phyloP scores from a whole-genome alignment of 257 asterid species.

The Craterostigma plantagineum region DNA sequence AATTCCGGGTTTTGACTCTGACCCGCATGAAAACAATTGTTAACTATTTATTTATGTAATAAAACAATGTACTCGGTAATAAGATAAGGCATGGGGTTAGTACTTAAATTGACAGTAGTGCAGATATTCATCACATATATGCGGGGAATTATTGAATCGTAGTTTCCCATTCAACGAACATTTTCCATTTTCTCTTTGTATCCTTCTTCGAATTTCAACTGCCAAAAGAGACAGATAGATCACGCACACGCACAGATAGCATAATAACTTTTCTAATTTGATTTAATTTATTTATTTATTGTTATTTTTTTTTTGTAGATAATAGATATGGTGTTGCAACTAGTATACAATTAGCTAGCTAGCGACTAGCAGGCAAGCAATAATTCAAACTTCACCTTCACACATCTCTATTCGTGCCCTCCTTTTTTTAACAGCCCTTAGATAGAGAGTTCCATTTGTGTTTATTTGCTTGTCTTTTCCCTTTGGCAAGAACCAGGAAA shows the following conservation, averaged over 20 bases:
- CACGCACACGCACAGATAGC: background rate
- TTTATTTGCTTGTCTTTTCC: conserved; percentile 14
- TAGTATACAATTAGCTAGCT: too few species aligned
- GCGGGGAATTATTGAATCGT: conserved; percentile 21
- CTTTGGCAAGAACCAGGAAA: conserved; percentile 9
- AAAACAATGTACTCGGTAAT: too few species aligned
- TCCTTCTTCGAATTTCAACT: conserved; percentile 2
- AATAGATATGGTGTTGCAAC: background rate
- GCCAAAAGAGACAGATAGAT: background rate
- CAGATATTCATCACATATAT: conserved; percentile 21
- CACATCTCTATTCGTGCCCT: conserved; percentile 4
- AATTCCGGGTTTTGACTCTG: too few species aligned
- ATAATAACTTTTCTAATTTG: background rate
- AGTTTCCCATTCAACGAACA: conserved; percentile 27
- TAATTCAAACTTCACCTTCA: conserved; percentile 6
- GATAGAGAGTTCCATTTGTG: conserved; percentile 17
- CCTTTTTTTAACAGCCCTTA: conserved; percentile 13
- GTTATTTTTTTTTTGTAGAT: background rate
- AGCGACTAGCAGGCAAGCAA: background rate
- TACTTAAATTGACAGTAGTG: conserved; percentile 4
- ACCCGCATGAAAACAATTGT: too few species aligned
- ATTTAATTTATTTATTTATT: too few species aligned
- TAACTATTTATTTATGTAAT: background rate
- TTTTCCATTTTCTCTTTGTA: conserved; percentile 14
- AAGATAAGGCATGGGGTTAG: too few species aligned